A percentile compares a stretch with the other conserved stretches of the same genome.
These are phyloP conservation scores for Tuber brumale DNA, from an alignment of 495 filamentous ascomycete genomes.

Conservation along the genomic window DNA sequence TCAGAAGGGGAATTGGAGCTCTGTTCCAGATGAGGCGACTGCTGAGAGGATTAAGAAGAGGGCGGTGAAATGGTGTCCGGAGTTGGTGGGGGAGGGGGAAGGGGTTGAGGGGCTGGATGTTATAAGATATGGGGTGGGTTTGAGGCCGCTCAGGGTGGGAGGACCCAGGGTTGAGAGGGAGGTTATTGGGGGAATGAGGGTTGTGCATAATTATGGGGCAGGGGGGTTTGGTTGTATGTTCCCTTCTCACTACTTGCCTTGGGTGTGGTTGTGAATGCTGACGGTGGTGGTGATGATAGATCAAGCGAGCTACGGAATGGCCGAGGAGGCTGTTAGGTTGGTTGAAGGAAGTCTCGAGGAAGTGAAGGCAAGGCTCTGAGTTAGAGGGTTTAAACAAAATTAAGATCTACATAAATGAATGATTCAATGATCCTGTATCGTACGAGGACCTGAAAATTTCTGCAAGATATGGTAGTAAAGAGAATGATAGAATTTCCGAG, in stretches of 20 bases:
- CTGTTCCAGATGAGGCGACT: conserved; percentile 69
- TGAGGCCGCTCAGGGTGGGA: conserved; percentile 67
- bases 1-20: conserved; percentile 75
- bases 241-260: not conserved
- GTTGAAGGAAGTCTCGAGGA: conserved; percentile 52
- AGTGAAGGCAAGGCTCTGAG: not conserved
- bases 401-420: too few relatives aligned
- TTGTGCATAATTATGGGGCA: conserved; percentile 96
- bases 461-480: not conserved
- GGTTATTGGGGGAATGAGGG: conserved; percentile 56
- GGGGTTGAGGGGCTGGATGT: conserved; percentile 74
- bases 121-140: conserved; percentile 81
- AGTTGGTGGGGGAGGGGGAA: conserved; percentile 62
- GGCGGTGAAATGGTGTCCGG: conserved; percentile 62
- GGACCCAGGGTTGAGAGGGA: conserved; percentile 83
- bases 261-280: not conserved
- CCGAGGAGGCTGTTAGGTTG: conserved; percentile 60
- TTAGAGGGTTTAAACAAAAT: not conserved
- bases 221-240: conserved; percentile 66
- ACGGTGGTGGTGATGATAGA: conserved; percentile 48
- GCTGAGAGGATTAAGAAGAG: conserved; percentile 87
- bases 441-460: not conserved
- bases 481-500: not conserved
- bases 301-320: conserved; percentile 81
- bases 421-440: not conserved